These are phyloP conservation scores for Stachybotrys chartarum DNA, from an alignment of 2,329 filamentous ascomycete genomes.

Conservation along the genomic window DNA sequence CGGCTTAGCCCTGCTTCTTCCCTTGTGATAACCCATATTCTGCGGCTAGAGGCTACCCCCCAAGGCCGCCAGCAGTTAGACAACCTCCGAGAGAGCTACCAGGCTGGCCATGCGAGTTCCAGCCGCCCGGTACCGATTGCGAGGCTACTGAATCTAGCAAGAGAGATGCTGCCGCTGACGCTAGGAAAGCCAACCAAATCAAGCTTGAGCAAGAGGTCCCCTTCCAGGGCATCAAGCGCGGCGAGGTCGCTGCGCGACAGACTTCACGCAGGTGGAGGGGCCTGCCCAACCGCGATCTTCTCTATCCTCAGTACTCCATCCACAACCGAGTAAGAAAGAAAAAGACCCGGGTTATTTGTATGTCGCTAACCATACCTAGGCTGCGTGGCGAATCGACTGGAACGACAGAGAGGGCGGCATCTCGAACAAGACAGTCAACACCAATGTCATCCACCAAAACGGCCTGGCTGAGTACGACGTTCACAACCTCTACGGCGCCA, in stretches of 20 bases:
- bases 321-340: conserved; percentile 51
- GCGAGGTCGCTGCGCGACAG: conserved; percentile 19
- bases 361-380: neutral
- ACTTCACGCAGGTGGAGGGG: conserved; percentile 39
- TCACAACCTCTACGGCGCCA: conserved; percentile 72
- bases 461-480: conserved; percentile 73
- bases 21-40: conserved; percentile 18
- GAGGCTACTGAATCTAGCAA: neutral
- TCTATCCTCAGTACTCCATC: conserved; percentile 70
- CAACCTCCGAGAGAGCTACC: conserved; percentile 57
- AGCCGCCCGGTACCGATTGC: conserved; percentile 13
- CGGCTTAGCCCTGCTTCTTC: conserved; percentile 13
- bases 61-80: conserved; percentile 54
- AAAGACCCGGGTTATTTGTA: neutral
- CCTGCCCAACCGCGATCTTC: conserved; percentile 50
- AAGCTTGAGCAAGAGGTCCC: neutral
- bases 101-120: conserved; percentile 50
- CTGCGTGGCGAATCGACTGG: neutral
- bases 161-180: neutral
- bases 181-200: neutral
- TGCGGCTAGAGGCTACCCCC: conserved; percentile 40
- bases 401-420: conserved; percentile 17
- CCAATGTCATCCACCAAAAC: conserved; percentile 70
- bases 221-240: conserved; percentile 1
- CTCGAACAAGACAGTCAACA: conserved; percentile 57